Conservation (phyloP, 1,284 basidiomycete species). For the Heterobasidion occidentale region DNA sequence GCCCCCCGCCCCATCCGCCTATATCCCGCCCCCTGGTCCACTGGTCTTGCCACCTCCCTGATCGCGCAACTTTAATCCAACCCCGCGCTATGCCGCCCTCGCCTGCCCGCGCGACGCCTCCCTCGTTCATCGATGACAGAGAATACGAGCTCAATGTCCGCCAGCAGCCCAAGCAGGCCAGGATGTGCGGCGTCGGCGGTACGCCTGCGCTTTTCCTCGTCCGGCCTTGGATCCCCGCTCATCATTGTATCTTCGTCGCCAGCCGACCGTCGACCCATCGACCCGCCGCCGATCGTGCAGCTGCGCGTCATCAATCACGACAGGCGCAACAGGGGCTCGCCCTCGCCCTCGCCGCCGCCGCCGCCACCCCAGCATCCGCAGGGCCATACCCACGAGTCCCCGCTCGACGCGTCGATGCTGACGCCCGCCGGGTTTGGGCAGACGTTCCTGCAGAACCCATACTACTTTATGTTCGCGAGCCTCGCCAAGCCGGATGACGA, state of each 20-base stretch:
- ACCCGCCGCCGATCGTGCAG: slow-evolving; percentile 95
- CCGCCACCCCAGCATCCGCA: slow-evolving; percentile 7
- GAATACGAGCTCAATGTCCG: slow-evolving; percentile 79
- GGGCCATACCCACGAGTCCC: slow-evolving; percentile 15
- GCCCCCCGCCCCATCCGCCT: not conserved
- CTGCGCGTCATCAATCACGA: slow-evolving; percentile 74
- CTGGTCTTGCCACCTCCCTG: not conserved
- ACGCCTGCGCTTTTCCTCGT: slow-evolving; percentile 24
- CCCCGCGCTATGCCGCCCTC: not conserved
- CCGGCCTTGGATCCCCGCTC: not conserved
- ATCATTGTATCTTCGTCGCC: slow-evolving; percentile 4
- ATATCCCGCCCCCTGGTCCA: slow-evolving; percentile 3
- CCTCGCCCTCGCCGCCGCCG: slow-evolving; percentile 10
- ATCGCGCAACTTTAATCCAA: not conserved
- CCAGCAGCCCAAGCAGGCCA: slow-evolving; percentile 85
- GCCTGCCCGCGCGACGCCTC: not conserved
- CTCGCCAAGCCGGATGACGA: slow-evolving; percentile 85
- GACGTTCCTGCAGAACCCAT: slow-evolving; percentile 78
- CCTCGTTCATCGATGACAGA: slow-evolving; percentile 23
- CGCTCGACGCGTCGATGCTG: slow-evolving; percentile 13
- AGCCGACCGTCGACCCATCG: slow-evolving; percentile 92
- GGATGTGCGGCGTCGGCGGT: slow-evolving; percentile 90
- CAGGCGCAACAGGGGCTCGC: slow-evolving; percentile 14
- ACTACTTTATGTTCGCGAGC: slow-evolving; percentile 92
- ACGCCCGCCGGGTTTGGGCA: slow-evolving; percentile 27